Evolutionary conservation across 2,329 filamentous ascomycete species (phyloP).

Genomic region (Neonectria sp.): DNA sequence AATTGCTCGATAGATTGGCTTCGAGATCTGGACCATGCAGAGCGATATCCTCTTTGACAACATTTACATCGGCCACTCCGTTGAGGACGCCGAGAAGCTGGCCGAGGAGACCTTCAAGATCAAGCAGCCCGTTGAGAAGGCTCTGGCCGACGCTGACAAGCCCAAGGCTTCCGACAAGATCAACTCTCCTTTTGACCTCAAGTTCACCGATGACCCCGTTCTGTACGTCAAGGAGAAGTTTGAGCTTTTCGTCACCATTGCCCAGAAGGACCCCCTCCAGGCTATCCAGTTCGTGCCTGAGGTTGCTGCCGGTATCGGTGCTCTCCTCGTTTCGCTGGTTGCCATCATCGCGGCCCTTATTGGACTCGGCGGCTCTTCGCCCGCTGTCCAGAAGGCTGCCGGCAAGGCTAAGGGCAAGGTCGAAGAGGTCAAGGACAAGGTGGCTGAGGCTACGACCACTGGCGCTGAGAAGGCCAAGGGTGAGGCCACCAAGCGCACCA

Average conservation of each 20-base stretch:
- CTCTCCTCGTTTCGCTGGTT: constrained; percentile 78
- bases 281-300: constrained; percentile 93
- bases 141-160: constrained; percentile 82
- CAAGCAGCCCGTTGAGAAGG: constrained; percentile 88
- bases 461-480: constrained; percentile 83
- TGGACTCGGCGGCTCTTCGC: constrained; percentile 74
- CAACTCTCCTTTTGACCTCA: constrained; percentile 82
- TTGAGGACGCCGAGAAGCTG: constrained; percentile 92
- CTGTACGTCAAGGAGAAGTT: constrained; percentile 92
- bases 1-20: constrained; percentile 79
- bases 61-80: constrained; percentile 99
- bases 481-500: constrained; percentile 75
- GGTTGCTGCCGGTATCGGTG: constrained; percentile 85
- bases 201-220: constrained; percentile 93
- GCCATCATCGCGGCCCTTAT: constrained; percentile 79
- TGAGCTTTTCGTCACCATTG: constrained; percentile 89
- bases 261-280: constrained; percentile 84
- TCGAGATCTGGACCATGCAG: constrained; percentile 99
- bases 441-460: constrained; percentile 69
- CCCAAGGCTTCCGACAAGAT: constrained; percentile 79
- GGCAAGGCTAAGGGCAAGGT: constrained; percentile 77
- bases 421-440: constrained; percentile 79
- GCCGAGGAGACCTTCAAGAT: constrained; percentile 90
- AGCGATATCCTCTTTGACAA: constrained; percentile 99
- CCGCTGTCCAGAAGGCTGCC: constrained; percentile 82